Evolutionary conservation across 495 filamentous ascomycete species (phyloP).

Genomic region (Jackrogersella multiformis): DNA sequence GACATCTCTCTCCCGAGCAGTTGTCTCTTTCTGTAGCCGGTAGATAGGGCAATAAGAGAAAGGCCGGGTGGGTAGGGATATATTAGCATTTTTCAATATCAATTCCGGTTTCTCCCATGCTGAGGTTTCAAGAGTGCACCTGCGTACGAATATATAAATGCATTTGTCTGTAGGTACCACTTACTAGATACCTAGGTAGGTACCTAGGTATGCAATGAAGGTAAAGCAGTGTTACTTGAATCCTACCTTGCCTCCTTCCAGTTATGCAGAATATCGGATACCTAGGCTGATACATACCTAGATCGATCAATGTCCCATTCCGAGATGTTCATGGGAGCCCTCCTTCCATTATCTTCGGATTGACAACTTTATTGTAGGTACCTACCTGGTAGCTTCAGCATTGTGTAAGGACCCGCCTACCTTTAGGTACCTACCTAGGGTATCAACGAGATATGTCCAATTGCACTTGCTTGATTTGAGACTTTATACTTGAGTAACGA

Average conservation of each 20-base stretch:
- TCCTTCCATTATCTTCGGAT: conserved; percentile 22
- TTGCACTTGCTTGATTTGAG: not conserved
- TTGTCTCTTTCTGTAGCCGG: conserved; percentile 17
- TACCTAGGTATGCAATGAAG: conserved; percentile 19
- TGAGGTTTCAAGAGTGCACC: conserved; percentile 30
- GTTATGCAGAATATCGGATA: conserved; percentile 32
- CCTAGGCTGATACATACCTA: conserved; percentile 29
- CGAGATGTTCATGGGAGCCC: conserved; percentile 11
- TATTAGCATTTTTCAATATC: conserved; percentile 29
- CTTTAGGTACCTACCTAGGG: too few species aligned
- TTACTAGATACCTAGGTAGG: too few species aligned
- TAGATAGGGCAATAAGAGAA: conserved; percentile 33
- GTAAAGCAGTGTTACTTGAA: conserved; percentile 33
- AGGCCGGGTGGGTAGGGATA: conserved; percentile 29
- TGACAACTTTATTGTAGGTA: not conserved
- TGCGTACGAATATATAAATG: conserved; percentile 25
- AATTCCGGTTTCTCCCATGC: conserved; percentile 36
- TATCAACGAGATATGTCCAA: too few species aligned
- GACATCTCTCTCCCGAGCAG: conserved; percentile 14
- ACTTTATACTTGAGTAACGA: not conserved
- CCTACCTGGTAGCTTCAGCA: too few species aligned
- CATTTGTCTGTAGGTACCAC: conserved; percentile 10
- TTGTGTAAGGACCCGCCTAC: too few species aligned
- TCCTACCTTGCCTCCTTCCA: conserved; percentile 27
- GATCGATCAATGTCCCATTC: conserved; percentile 33